phyloP scores from a whole-genome alignment of 192 early-diverging fungal genomes.

The Podila horticola region DNA sequence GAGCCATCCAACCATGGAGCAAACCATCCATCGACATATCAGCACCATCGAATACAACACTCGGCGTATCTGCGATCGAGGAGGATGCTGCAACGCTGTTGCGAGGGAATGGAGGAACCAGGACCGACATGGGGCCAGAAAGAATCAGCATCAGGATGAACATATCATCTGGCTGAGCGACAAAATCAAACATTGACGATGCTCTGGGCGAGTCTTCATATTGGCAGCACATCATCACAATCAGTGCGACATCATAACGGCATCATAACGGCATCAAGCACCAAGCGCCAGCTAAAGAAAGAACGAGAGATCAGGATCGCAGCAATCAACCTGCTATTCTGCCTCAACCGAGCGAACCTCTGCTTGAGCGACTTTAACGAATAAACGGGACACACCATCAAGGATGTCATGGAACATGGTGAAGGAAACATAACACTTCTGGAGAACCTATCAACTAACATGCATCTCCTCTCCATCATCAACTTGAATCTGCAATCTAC shows the following conservation, averaged over 20 bases:
- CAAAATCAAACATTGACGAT: too few relatives aligned
- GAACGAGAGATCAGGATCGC: too few relatives aligned
- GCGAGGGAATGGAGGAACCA: not conserved
- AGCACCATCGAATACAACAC: not conserved
- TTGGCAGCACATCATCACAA: not conserved
- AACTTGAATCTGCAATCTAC: conserved; percentile 2
- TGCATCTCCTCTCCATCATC: not conserved
- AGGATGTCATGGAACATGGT: not conserved
- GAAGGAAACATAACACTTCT: not conserved
- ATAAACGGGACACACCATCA: not conserved
- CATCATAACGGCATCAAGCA: too few relatives aligned
- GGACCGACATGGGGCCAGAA: not conserved
- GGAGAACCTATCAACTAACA: conserved; percentile 1
- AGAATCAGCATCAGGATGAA: too few relatives aligned
- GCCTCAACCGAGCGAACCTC: too few relatives aligned
- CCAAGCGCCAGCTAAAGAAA: too few relatives aligned
- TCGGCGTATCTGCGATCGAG: not conserved
- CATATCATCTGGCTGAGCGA: too few relatives aligned
- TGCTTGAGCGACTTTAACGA: not conserved
- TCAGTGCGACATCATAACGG: not conserved
- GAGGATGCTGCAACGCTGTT: too few relatives aligned
- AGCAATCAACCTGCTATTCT: too few relatives aligned
- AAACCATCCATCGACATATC: conserved; percentile 5
- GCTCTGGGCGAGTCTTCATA: not conserved
- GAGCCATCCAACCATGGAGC: not conserved